Base-by-base conservation (phyloP, 164 flowering plant genomes). In the Paratinospora sagittata region DNA sequence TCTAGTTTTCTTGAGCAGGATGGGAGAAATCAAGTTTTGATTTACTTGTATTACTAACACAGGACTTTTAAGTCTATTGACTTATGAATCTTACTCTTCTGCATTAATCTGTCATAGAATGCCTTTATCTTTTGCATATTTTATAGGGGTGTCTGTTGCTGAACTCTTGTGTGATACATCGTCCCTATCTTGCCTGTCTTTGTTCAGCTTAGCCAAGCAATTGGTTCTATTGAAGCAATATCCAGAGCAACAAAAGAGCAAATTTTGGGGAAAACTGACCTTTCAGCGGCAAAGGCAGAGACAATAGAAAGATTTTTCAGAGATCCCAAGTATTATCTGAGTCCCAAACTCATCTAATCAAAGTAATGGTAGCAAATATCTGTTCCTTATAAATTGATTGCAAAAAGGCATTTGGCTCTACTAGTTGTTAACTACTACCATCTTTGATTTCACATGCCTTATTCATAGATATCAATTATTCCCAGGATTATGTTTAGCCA, bases 171-270 rank as follows among this genome's bases (percentile, higher is more conserved):
- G 17, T 67, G 19, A 11, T 8, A 19, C 8, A 9, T 33, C 36
- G 8, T 65, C 8, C 8, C 66, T 55, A n/a, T 16, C 30, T 21
- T 19, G 11, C 13, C 16, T 75, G 52, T 72, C 24, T 73, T 43
- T 43, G 23, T 74, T 69, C 91, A 95, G 99, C 96, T 95, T 19
- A 78, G 75, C 74, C 95, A 86, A 75, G 89, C 88, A 8, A 82
- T 95, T 75, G 99, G 98, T 76, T 95, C 99, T 12, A 84, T 95
- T 72, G 89, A 95, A 86, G 93, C 96, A 71, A 89, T 92, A 69
- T 88, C 97, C 55, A 93, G 84, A 74, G 89, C 97, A 68, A 86
- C 93, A 43, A 89, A 87, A 81, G 85, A 84, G 34, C 61, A 74
- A 37, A 83, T 95, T 41, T 55, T 95, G 78, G 97, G 81, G 66